These are phyloP conservation scores for Colletotrichum chlorophyti DNA, from an alignment of 2,329 filamentous ascomycete species.

Conservation along the genomic window DNA sequence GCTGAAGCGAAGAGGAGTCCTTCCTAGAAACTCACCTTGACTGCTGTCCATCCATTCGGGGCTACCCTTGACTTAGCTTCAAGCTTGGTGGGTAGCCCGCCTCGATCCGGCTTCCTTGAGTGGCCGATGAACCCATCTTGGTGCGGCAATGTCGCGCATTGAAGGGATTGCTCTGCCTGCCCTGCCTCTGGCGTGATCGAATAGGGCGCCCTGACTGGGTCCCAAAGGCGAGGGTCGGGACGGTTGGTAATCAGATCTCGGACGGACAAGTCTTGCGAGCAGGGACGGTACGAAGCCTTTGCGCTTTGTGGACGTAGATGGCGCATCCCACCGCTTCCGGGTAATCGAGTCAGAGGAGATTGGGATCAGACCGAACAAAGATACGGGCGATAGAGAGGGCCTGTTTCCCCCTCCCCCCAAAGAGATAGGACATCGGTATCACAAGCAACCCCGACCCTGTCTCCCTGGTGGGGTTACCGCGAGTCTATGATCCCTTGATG, in stretches of 20 bases:
- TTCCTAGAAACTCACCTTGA: slow-evolving; percentile 27
- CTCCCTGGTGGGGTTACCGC: slow-evolving; percentile 20
- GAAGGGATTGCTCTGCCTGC: slow-evolving; percentile 24
- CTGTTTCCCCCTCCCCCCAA: background rate
- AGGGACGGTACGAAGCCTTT: slow-evolving; percentile 1
- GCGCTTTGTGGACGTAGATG: slow-evolving; percentile 14
- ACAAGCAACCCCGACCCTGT: slow-evolving; percentile 24
- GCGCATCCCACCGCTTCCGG: slow-evolving; percentile 15
- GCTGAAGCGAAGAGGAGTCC: slow-evolving; percentile 12
- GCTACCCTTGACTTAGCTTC: slow-evolving; percentile 28
- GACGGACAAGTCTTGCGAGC: background rate
- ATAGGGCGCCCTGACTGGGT: slow-evolving; percentile 13
- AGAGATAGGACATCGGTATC: slow-evolving; percentile 21
- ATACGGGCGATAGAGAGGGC: slow-evolving; percentile 21
- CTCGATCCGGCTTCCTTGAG: slow-evolving; percentile 15
- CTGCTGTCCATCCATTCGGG: slow-evolving; percentile 21
- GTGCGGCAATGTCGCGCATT: slow-evolving; percentile 24
- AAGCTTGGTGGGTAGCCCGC: slow-evolving; percentile 20
- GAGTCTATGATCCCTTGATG: slow-evolving; percentile 29
- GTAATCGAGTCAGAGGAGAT: slow-evolving; percentile 2
- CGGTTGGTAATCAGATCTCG: slow-evolving; percentile 27
- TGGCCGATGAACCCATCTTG: slow-evolving; percentile 24
- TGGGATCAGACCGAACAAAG: slow-evolving; percentile 22
- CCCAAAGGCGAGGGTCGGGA: background rate
- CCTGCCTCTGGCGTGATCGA: slow-evolving; percentile 31